phyloP scores from a whole-genome alignment of 2,329 filamentous ascomycete species.

The Cladosporium sphaerospermum region DNA sequence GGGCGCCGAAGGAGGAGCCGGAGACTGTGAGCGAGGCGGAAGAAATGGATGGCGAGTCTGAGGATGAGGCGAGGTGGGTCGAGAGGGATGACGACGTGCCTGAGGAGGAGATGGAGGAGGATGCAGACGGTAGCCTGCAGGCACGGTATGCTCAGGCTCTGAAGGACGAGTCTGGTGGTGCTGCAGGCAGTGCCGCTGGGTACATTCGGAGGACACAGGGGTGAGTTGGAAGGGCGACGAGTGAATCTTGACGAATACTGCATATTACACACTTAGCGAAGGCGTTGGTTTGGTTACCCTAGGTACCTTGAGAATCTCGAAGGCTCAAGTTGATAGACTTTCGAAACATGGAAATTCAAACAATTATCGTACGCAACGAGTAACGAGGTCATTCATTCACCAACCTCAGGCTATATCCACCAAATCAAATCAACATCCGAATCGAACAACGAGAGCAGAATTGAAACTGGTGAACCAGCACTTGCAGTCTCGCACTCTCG shows the following conservation, averaged over 20 bases:
- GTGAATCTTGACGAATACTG: background rate
- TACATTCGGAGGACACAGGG: constrained; percentile 17
- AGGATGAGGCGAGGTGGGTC: constrained; percentile 30
- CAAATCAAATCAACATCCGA: too few relatives aligned
- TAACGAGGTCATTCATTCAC: background rate
- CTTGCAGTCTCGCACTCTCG: too few relatives aligned
- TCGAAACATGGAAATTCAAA: too few relatives aligned
- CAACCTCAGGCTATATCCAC: background rate
- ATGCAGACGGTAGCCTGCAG: constrained; percentile 57
- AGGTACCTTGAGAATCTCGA: too few relatives aligned
- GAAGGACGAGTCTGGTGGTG: constrained; percentile 38
- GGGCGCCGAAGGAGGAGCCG: constrained; percentile 36
- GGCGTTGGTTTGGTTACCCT: constrained; percentile 1
- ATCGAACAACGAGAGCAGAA: too few relatives aligned
- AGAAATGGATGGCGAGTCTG: constrained; percentile 50
- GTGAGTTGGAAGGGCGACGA: background rate
- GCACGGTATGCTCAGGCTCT: constrained; percentile 72
- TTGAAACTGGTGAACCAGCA: too few relatives aligned
- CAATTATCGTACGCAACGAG: background rate
- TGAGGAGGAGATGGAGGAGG: constrained; percentile 52
- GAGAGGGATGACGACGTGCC: constrained; percentile 46
- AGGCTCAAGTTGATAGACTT: too few relatives aligned
- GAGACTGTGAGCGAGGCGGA: constrained; percentile 47
- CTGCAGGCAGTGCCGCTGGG: constrained; percentile 9
- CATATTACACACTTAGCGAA: constrained; percentile 1